Evolutionary conservation across 805 yeast genomes (phyloP), one percentile per base, ranked within the genome.

Genomic region (Lipomyces japonicus): DNA sequence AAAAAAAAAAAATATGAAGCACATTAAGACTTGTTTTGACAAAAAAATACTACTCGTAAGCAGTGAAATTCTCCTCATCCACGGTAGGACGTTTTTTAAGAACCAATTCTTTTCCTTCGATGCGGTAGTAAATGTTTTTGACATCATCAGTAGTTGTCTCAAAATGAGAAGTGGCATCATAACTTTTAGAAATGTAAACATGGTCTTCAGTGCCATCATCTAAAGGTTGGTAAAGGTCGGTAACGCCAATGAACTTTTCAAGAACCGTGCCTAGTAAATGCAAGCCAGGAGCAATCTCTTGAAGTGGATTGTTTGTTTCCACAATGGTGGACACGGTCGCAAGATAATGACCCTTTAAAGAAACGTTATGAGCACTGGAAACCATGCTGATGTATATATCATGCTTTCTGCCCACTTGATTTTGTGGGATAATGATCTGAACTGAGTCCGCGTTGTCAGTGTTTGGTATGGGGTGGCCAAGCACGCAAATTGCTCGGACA

Each of bases 91-190:
- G 82, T 67, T 85, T 78, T 72, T 88, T 82, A 60, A 90, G 77
- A 22, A 86, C 95, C 63, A 93, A 77, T 18, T 95, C 96, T 68
- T 87, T 86, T 44, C 97, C 97, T 30, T 86, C 86, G 58, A 93
- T 83, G 68, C 97, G 80, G 69, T 83, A 82, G 69, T 93, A 93
- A 46, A 93, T 77, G 68, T 91, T 96, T 71, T 88, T 89, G 61
- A 93, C 95, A 68, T 93, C 97, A 67, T 93, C 97, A 35, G 98
- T 93, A 62, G 95, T 86, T 38, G 90, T 74, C 71, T 93, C 98
- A 67, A 93, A 93, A 71, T 93, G 98, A 7, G 96, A 88, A 7
- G 95, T 77, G 1, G 97, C 84, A 67, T 93, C 98, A 67, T 89
- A 93, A 51, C 95, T 85, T 71, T 79, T 85, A 34, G 97, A 88